Percentiles rank a stretch among this genome's conserved stretches.
phyloP scores from a whole-genome alignment of 1,284 basidiomycete species.

The Takashimella koratensis region DNA sequence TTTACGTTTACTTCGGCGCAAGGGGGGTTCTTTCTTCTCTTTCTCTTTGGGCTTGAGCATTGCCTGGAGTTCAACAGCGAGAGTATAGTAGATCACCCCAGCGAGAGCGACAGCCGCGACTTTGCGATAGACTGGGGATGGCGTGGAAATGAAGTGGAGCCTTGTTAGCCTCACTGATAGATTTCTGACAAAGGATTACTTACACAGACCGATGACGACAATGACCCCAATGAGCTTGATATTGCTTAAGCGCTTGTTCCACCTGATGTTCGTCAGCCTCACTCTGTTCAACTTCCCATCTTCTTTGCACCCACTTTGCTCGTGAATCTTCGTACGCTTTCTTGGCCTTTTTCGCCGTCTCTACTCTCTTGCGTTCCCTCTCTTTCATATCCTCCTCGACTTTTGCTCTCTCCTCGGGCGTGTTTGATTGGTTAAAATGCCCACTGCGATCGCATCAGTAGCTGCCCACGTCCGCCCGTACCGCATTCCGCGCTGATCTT shows the following conservation, averaged over 20 bases:
- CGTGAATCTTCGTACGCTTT: conserved; percentile 16
- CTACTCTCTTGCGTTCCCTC: conserved; percentile 17
- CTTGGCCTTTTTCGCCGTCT: conserved; percentile 22
- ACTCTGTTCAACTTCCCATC: background rate
- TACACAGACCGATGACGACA: conserved; percentile 30
- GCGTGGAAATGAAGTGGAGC: too few species aligned
- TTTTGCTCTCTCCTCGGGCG: conserved; percentile 21
- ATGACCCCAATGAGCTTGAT: conserved; percentile 31
- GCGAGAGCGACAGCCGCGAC: conserved; percentile 27
- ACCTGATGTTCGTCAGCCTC: conserved; percentile 12
- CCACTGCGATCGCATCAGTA: conserved; percentile 22
- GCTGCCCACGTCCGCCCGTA: too few species aligned
- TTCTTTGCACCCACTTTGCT: conserved; percentile 12
- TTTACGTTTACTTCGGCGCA: conserved; percentile 6
- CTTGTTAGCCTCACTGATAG: too few species aligned
- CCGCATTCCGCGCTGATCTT: too few species aligned
- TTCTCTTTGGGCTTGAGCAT: conserved; percentile 20
- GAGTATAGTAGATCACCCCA: conserved; percentile 30
- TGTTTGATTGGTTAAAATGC: conserved; percentile 34
- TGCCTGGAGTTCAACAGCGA: conserved; percentile 24
- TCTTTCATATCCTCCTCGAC: conserved; percentile 22
- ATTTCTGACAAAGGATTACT: conserved; percentile 7
- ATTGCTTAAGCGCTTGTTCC: conserved; percentile 29
- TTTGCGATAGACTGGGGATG: conserved; percentile 21
- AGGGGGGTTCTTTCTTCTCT: conserved; percentile 18